A percentile compares a stretch with the other conserved stretches of the same genome.
Conservation (phyloP, 176 grass and related monocot species). For the Typha latifolia region DNA sequence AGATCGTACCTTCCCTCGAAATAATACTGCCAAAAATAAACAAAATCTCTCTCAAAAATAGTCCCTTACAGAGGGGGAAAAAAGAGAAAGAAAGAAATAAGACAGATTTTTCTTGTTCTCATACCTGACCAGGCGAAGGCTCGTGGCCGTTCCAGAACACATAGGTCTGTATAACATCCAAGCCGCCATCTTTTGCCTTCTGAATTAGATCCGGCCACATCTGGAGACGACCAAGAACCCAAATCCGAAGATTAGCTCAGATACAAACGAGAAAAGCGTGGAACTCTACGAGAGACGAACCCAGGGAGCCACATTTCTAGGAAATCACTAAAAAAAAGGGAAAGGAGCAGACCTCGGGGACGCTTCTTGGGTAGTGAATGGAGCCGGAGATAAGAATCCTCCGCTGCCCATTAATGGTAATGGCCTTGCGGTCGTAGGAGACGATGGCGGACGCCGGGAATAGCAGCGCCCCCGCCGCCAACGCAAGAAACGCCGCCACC, state of each 20-base stretch:
- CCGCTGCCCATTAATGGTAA: slow-evolving; percentile 72
- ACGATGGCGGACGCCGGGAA: slow-evolving; percentile 33
- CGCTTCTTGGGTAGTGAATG: slow-evolving; percentile 97
- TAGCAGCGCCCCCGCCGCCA: slow-evolving; percentile 18
- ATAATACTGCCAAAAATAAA: slow-evolving; percentile 62
- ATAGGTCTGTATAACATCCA: slow-evolving; percentile 98
- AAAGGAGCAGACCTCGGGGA: slow-evolving; percentile 50
- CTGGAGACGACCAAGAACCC: slow-evolving; percentile 22
- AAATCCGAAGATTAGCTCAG: not conserved
- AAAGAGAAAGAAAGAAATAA: not conserved
- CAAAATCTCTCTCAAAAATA: slow-evolving; percentile 7
- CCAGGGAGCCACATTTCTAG: slow-evolving; percentile 24
- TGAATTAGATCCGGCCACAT: slow-evolving; percentile 99
- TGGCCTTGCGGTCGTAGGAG: slow-evolving; percentile 79
- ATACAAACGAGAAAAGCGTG: not conserved
- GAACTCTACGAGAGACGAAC: slow-evolving; percentile 6
- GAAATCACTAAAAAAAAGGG: slow-evolving; percentile 5
- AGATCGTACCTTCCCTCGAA: slow-evolving; percentile 93
- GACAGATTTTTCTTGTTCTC: slow-evolving; percentile 5
- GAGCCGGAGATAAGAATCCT: slow-evolving; percentile 96
- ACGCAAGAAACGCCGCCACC: slow-evolving; percentile 7
- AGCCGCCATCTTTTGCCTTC: slow-evolving; percentile 94
- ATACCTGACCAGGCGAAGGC: slow-evolving; percentile 77
- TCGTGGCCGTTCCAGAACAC: slow-evolving; percentile 99
- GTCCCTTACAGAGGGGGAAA: slow-evolving; percentile 3